Conservation (phyloP, 2,329 filamentous ascomycete genomes). For the Exophiala alcalophila region DNA sequence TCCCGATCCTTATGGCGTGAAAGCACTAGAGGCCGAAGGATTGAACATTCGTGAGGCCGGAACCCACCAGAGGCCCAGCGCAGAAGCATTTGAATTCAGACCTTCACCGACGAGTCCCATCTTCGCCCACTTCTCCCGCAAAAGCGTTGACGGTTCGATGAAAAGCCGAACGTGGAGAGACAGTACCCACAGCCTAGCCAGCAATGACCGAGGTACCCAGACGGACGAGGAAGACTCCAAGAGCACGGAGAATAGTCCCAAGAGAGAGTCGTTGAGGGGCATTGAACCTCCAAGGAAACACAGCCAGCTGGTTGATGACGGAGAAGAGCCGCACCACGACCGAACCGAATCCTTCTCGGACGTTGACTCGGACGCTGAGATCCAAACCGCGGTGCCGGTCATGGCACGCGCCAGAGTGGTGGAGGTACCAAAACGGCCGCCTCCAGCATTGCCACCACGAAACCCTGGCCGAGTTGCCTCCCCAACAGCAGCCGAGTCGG, state of each 20-base stretch:
- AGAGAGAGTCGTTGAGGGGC: constrained; percentile 20
- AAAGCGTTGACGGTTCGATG: constrained; percentile 71
- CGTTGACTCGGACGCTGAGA: constrained; percentile 38
- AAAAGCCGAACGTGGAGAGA: constrained; percentile 64
- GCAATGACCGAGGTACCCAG: constrained; percentile 62
- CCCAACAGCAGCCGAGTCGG: constrained; percentile 29
- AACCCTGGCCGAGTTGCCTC: constrained; percentile 55
- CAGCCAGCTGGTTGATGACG: constrained; percentile 22
- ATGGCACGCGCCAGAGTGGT: constrained; percentile 77
- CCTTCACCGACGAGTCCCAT: constrained; percentile 71
- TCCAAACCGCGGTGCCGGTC: constrained; percentile 61
- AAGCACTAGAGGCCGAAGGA: constrained; percentile 85
- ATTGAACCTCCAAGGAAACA: constrained; percentile 20
- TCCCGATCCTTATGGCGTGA: constrained; percentile 86
- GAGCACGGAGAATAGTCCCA: constrained; percentile 50
- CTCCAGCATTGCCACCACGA: constrained; percentile 73
- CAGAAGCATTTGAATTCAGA: constrained; percentile 78
- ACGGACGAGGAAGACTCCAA: constrained; percentile 62
- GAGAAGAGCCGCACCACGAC: constrained; percentile 9
- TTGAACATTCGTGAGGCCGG: constrained; percentile 90
- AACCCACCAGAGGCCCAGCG: constrained; percentile 67
- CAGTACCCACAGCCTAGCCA: constrained; percentile 64
- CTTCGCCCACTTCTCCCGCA: constrained; percentile 57
- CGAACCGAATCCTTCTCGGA: constrained; percentile 26
- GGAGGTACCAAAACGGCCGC: constrained; percentile 74